These are phyloP conservation scores for Chalciporus piperatoides DNA, from an alignment of 1,284 basidiomycete species.

Conservation along the genomic window DNA sequence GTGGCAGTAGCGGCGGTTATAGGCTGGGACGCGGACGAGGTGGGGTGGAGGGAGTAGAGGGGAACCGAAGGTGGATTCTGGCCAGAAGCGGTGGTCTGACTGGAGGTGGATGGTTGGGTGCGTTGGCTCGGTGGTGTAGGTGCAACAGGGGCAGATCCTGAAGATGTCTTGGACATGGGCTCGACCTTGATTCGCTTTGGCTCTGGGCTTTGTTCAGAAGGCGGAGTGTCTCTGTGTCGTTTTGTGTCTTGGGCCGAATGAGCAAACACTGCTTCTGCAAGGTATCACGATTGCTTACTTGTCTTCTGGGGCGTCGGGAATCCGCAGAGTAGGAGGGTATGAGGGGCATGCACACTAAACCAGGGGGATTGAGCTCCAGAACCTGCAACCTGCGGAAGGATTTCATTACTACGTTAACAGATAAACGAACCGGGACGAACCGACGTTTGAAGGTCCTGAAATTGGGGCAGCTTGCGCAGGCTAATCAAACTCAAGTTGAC, in stretches of 20 bases:
- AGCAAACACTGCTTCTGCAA: conserved; percentile 8
- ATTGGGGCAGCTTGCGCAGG: conserved; percentile 43
- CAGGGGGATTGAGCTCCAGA: conserved; percentile 44
- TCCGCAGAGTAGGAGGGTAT: conserved; percentile 47
- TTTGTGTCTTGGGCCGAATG: conserved; percentile 26
- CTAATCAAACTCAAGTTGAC: conserved; percentile 57
- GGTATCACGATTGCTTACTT: conserved; percentile 11
- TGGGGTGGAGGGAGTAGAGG: conserved; percentile 11
- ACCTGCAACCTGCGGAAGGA: conserved; percentile 35
- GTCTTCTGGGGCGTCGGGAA: conserved; percentile 45
- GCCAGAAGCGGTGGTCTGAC: neutral
- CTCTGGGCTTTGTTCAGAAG: conserved; percentile 29
- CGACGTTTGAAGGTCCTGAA: conserved; percentile 49
- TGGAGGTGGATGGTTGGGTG: conserved; percentile 15
- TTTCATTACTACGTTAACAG: neutral
- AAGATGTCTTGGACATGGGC: conserved; percentile 18
- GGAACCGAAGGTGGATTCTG: conserved; percentile 16
- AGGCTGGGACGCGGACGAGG: conserved; percentile 1
- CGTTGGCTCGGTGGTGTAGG: conserved; percentile 19
- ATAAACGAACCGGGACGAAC: conserved; percentile 35
- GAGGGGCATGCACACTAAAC: conserved; percentile 48
- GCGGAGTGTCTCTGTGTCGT: conserved; percentile 21
- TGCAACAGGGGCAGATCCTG: conserved; percentile 28
- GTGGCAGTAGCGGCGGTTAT: conserved; percentile 1
- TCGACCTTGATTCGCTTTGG: conserved; percentile 27